These are phyloP conservation scores for Cyclostephanos invisitatus DNA, from an alignment of 108 stramenopile species.

Conservation along the genomic window DNA sequence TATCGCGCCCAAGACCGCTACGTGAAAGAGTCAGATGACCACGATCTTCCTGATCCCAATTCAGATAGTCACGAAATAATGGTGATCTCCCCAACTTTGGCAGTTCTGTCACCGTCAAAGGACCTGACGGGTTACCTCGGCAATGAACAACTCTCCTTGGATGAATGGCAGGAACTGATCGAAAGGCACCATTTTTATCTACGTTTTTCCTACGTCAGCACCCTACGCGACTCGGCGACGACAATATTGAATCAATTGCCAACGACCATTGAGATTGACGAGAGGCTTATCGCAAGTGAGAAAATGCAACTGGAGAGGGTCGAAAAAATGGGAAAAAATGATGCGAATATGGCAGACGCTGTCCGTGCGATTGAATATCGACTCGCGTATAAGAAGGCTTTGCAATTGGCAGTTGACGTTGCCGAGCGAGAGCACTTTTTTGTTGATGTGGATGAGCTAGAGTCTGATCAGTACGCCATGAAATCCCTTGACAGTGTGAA, in stretches of 20 bases:
- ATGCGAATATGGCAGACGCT: slow-evolving; percentile 38
- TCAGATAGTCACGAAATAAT: slow-evolving; percentile 36
- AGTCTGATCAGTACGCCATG: no score
- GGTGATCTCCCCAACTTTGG: slow-evolving; percentile 35
- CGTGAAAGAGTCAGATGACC: slow-evolving; percentile 11
- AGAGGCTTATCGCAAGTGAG: slow-evolving; percentile 21
- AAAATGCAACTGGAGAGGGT: slow-evolving; percentile 27
- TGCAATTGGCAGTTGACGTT: slow-evolving; percentile 31
- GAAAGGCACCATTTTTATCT: slow-evolving; percentile 27
- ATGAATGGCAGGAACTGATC: slow-evolving; percentile 36
- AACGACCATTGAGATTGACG: slow-evolving; percentile 46
- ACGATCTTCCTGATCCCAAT: slow-evolving; percentile 25
- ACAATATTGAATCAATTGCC: slow-evolving; percentile 24
- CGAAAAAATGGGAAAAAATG: slow-evolving; percentile 24
- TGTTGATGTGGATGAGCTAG: slow-evolving; percentile 39
- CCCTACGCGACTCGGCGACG: slow-evolving; percentile 22
- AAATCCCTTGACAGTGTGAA: no score
- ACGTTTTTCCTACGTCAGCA: slow-evolving; percentile 24
- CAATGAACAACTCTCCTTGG: slow-evolving; percentile 31
- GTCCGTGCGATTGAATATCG: slow-evolving; percentile 49
- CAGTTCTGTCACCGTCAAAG: slow-evolving; percentile 34
- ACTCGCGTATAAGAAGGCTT: slow-evolving; percentile 46
- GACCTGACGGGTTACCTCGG: slow-evolving; percentile 28
- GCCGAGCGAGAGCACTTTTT: slow-evolving; percentile 12
- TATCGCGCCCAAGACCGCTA: slow-evolving; percentile 30